These are phyloP conservation scores for Eruca vesicaria DNA, from an alignment of 441 rosid species.

Conservation along the genomic window DNA sequence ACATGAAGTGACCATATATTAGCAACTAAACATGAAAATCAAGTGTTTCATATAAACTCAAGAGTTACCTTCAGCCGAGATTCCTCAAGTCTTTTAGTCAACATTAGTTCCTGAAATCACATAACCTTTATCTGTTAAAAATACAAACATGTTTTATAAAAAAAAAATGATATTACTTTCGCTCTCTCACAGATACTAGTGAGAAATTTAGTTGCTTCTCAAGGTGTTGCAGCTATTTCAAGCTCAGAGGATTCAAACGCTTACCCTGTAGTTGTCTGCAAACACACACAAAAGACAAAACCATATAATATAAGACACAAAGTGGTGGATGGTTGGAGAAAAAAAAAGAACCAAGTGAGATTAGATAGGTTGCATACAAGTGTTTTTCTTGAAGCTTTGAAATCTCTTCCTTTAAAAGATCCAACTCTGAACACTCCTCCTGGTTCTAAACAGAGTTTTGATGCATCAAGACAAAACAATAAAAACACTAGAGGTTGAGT, in stretches of 20 bases:
- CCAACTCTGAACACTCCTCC: constrained; percentile 57
- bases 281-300: constrained; percentile 17
- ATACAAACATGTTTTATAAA: background rate
- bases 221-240: constrained; percentile 74
- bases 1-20: background rate
- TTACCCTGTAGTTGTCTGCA: constrained; percentile 65
- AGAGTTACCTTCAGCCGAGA: constrained; percentile 65
- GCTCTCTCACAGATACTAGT: constrained; percentile 65
- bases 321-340: background rate
- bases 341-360: background rate
- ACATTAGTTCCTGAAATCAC: constrained; percentile 63
- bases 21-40: background rate
- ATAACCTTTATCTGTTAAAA: background rate
- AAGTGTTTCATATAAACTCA: background rate
- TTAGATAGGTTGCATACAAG: constrained; percentile 43
- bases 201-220: constrained; percentile 70
- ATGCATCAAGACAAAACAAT: background rate
- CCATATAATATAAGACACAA: background rate
- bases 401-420: constrained; percentile 59
- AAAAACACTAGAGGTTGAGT: too few relatives aligned
- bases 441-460: constrained; percentile 28
- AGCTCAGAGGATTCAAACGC: constrained; percentile 57
- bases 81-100: constrained; percentile 72
- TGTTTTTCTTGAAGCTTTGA: constrained; percentile 70
- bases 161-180: constrained; percentile 37